Conservation (phyloP, 345 rosid species). For the Physaria fendleri region DNA sequence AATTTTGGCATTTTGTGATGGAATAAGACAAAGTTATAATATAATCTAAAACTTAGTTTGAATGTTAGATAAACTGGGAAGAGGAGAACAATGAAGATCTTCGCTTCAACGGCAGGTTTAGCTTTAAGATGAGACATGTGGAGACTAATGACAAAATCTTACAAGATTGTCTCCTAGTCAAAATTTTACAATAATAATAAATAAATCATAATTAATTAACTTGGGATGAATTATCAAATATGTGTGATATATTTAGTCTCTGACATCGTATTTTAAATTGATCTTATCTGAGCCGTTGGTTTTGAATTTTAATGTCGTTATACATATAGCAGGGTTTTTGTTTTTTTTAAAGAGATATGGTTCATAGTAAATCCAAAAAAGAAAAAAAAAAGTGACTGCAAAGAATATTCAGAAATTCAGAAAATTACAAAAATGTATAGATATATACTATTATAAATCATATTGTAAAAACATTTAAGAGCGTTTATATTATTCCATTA, state of each 20-base stretch:
- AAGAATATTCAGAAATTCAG: too few species aligned
- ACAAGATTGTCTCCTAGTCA: slow-evolving; percentile 22
- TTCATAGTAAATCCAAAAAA: slow-evolving; percentile 27
- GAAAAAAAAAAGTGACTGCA: not conserved
- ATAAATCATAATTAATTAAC: not conserved
- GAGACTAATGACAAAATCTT: too few species aligned
- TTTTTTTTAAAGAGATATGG: slow-evolving; percentile 22
- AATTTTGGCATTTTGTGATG: not conserved
- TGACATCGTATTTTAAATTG: slow-evolving; percentile 9
- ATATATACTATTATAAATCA: too few species aligned
- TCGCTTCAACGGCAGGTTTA: slow-evolving; percentile 45
- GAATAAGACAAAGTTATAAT: not conserved
- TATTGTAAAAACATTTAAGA: too few species aligned
- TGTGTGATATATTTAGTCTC: not conserved
- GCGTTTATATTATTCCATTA: too few species aligned
- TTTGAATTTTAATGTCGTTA: slow-evolving; percentile 36
- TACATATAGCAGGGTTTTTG: slow-evolving; percentile 17
- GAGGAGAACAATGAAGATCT: too few species aligned
- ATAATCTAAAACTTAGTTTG: not conserved
- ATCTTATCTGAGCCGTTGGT: slow-evolving; percentile 40
- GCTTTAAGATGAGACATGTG: slow-evolving; percentile 30
- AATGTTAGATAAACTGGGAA: slow-evolving; percentile 11
- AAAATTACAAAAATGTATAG: too few species aligned
- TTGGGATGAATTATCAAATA: not conserved
- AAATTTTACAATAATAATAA: not conserved